phyloP scores from a whole-genome alignment of 148 eudicot species.

The Vaccinium macrocarpon region DNA sequence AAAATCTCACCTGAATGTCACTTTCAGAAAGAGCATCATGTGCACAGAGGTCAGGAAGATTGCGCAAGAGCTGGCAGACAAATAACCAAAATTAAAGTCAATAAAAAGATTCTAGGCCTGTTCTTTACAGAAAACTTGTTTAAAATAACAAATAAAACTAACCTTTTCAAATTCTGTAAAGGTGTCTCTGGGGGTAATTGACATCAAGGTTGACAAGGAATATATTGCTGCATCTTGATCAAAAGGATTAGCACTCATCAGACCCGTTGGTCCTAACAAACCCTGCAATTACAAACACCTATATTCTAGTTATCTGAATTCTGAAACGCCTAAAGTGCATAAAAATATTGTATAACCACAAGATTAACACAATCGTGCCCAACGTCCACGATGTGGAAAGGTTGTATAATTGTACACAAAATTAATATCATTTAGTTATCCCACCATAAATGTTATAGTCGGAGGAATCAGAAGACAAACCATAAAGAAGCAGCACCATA shows the following conservation, averaged over 20 bases:
- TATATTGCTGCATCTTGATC: conserved; percentile 77
- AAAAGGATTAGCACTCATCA: conserved; percentile 61
- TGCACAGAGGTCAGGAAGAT: conserved; percentile 59
- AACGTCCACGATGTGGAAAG: not conserved
- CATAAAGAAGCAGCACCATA: not conserved
- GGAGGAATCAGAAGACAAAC: not conserved
- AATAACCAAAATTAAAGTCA: conserved; percentile 14
- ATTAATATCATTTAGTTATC: not conserved
- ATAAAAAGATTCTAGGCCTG: not conserved
- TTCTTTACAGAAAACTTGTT: not conserved
- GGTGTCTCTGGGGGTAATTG: conserved; percentile 69
- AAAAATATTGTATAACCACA: not conserved
- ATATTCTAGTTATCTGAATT: not conserved
- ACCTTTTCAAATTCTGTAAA: conserved; percentile 89
- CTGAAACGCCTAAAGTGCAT: not conserved
- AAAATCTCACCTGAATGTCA: conserved; percentile 72
- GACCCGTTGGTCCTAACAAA: conserved; percentile 67
- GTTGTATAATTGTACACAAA: not conserved
- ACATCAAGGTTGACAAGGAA: conserved; percentile 85
- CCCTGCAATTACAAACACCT: conserved; percentile 42
- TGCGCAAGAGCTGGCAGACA: conserved; percentile 55
- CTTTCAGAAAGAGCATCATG: conserved; percentile 67
- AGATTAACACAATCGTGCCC: not conserved
- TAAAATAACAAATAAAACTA: not conserved
- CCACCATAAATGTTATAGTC: too few species aligned